Conservation (phyloP, 768 basidiomycete species). For the Suillus lakei region DNA sequence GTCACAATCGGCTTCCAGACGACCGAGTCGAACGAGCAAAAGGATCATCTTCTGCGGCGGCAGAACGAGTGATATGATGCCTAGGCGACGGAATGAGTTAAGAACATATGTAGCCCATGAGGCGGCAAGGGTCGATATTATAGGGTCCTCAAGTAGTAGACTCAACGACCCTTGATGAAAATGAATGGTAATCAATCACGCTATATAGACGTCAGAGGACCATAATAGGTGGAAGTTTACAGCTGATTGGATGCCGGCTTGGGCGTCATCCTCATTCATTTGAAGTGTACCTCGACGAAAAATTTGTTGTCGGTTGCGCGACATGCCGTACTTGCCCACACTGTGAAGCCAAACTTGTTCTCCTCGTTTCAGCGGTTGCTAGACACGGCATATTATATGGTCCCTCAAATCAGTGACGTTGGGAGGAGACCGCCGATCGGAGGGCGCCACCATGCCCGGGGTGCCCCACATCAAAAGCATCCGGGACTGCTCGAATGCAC, state of each 20-base stretch:
- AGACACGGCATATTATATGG: background rate
- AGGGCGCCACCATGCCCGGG: background rate
- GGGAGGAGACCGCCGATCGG: background rate
- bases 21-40: background rate
- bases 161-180: background rate
- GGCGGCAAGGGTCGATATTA: background rate
- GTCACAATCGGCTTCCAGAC: background rate
- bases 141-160: background rate
- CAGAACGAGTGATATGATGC: background rate
- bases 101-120: background rate
- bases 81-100: background rate
- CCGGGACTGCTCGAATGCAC: background rate
- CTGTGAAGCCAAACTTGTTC: background rate
- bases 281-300: background rate
- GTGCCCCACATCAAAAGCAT: background rate
- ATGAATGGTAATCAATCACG: constrained; percentile 2
- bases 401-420: background rate
- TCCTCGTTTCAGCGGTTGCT: background rate
- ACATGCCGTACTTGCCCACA: background rate
- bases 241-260: background rate
- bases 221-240: background rate
- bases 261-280: background rate
- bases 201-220: constrained; percentile 1
- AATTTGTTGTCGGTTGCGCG: background rate
- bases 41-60: background rate